Conservation (phyloP, 2,329 filamentous ascomycete species). For the Xylariaceae sp. region DNA sequence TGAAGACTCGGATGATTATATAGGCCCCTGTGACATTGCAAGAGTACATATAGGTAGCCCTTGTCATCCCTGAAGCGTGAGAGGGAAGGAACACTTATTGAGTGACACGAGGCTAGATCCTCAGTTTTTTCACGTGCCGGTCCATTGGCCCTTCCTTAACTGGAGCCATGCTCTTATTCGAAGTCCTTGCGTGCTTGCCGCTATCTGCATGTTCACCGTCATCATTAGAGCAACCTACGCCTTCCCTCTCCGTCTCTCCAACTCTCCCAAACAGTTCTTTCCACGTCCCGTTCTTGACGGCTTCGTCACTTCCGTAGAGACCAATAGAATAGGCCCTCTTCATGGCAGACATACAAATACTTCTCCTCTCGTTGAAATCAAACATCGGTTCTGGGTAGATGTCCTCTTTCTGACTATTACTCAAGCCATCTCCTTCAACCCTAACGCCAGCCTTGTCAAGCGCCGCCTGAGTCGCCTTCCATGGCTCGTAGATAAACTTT, state of each 20-base stretch:
- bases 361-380: constrained; percentile 69
- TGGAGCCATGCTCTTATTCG: constrained; percentile 24
- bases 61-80: too few relatives aligned
- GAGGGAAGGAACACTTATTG: background rate
- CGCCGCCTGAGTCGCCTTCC: constrained; percentile 73
- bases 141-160: constrained; percentile 43
- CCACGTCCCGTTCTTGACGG: constrained; percentile 67
- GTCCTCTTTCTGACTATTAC: constrained; percentile 48
- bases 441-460: constrained; percentile 71
- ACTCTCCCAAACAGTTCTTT: constrained; percentile 52
- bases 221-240: constrained; percentile 43
- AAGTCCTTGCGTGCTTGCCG: constrained; percentile 31
- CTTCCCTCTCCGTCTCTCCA: constrained; percentile 50
- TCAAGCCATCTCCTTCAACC: constrained; percentile 58
- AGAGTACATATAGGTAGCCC: too few relatives aligned
- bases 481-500: constrained; percentile 82
- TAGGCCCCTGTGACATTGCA: too few relatives aligned
- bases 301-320: constrained; percentile 67
- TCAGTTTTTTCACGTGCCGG: constrained; percentile 42
- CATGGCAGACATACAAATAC: constrained; percentile 70
- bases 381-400: constrained; percentile 80
- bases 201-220: constrained; percentile 24
- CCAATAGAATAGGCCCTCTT: constrained; percentile 73
- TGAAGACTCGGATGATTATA: too few relatives aligned
- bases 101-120: constrained; percentile 16